phyloP scores from a whole-genome alignment of 371 early-diverging fungal species.

The Rhizopus sp. region DNA sequence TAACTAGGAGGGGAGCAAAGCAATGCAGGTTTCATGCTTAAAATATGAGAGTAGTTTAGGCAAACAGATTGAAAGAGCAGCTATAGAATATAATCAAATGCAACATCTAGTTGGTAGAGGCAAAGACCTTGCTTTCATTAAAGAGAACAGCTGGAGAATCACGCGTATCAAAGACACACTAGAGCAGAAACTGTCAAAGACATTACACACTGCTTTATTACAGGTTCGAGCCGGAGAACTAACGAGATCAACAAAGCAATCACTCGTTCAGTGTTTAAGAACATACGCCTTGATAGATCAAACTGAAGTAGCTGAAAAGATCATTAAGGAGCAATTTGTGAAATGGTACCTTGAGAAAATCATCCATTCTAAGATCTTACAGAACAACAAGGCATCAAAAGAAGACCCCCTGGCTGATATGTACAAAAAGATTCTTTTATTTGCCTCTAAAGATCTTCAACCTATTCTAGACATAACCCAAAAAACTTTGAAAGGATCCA shows the following conservation, averaged over 20 bases:
- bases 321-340: slow-evolving; percentile 63
- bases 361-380: slow-evolving; percentile 10
- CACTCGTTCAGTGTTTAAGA: slow-evolving; percentile 69
- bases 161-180: slow-evolving; percentile 74
- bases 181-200: slow-evolving; percentile 54
- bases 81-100: slow-evolving; percentile 85
- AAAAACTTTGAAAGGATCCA: slow-evolving; percentile 66
- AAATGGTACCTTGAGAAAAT: slow-evolving; percentile 60
- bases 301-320: slow-evolving; percentile 66
- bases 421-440: slow-evolving; percentile 60
- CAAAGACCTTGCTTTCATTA: slow-evolving; percentile 70
- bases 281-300: slow-evolving; percentile 78
- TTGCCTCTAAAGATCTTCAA: slow-evolving; percentile 53
- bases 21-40: neutral
- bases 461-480: slow-evolving; percentile 64
- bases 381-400: slow-evolving; percentile 25
- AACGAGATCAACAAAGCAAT: slow-evolving; percentile 48
- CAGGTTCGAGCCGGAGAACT: slow-evolving; percentile 45
- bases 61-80: slow-evolving; percentile 83
- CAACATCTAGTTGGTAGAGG: slow-evolving; percentile 74
- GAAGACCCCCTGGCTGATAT: slow-evolving; percentile 50
- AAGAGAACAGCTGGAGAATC: slow-evolving; percentile 78
- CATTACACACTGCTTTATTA: slow-evolving; percentile 49
- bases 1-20: neutral
- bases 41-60: slow-evolving; percentile 21